Base-by-base conservation (phyloP, 1,284 basidiomycete species). In the Xerocomus minutiporus region DNA sequence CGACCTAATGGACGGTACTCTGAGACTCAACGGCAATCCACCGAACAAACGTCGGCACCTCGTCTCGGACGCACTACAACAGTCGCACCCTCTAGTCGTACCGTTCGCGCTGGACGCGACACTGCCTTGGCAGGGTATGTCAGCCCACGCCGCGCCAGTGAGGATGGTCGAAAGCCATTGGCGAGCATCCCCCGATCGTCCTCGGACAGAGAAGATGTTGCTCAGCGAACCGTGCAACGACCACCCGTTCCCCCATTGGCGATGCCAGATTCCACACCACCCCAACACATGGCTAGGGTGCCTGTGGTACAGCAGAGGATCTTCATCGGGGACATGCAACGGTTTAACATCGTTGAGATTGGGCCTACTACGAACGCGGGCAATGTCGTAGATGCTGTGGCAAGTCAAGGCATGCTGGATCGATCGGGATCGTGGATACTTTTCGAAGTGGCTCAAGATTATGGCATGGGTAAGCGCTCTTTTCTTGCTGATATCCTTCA, bases 371-470 rank as follows among this genome's bases (percentile, higher is more conserved):
- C 84, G 8, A 82, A 71, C 46, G 88, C 88, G 32, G 76, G 79
- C 34, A 83, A 89, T 53, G 79, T 89, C 11, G 66, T 90, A 49
- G 73, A 79, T 26, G 73, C 81, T 59, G 73, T 91, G 46, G 80
- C 83, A 44, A 71, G 73, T 23, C 82, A 86, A 65, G 84, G 83
- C 15, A 74, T 75, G 53, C 70, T 88, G 46, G 77, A 78, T 49
- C 75, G 50, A 47, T 77, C 51, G 76, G 77, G 68, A 72, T 79
- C 79, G 15, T 91, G 87, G 87, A 89, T 90, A 82, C 64, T 91
- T 39, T 91, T 79, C 68, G 89, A 91, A 69, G 70, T 89, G 46
- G 84, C 84, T 20, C 84, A 89, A 61, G 89, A 91, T 63, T 90
- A 90, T 65, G 89, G 88, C 57, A 88, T 91, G 86, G 88, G 88